Base-by-base conservation (phyloP, 2,329 filamentous ascomycete genomes). In the Fusarium brevicatenulatum region DNA sequence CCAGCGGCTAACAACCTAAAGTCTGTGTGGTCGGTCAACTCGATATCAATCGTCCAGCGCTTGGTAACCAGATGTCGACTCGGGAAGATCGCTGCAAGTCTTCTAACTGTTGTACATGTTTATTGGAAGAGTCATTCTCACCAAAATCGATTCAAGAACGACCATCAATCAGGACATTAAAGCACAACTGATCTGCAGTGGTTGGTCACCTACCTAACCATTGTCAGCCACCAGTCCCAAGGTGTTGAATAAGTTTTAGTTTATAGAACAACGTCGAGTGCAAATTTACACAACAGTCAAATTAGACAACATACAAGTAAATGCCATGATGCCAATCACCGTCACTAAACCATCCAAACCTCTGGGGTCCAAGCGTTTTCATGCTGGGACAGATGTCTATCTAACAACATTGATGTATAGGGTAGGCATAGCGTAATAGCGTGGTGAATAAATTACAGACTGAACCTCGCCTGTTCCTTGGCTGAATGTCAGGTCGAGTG, bases 1-100 rank as follows among this genome's bases (percentile, higher is more conserved):
- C 50, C 68, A 71, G 52, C 23, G n/a, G 32, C 63, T 52, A 43
- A 49, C 23, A 23, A 37, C 55, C 30, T 52, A 63, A 56, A 43
- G 25, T 54, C 50, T 54, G 15, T 54, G 19, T 40, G 23, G 34
- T 54, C 21, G 23, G 34, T 54, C 21, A 54, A 39, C 34, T 54
- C 19, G 32, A n/a, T n/a, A 18, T 40, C 19, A 11, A 54, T 30
- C 19, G 10, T 54, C 12, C 30, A 25, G 12, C 19, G 19, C 11
- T 37, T 25, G 34, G 16, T 37, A n/a, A 28, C 15, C 23, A 39
- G 15, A n/a, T 28, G 23, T 21, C 25, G 50, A 18, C 19, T 28
- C 28, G 23, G 34, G 36, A 40, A 30, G 8, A 39, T n/a, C 15
- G 19, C 16, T 21, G 9, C 6, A 9, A 13, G 23, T 30, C 9